Conservation (phyloP, 2,329 filamentous ascomycete genomes). For the Penicillium sp. region DNA sequence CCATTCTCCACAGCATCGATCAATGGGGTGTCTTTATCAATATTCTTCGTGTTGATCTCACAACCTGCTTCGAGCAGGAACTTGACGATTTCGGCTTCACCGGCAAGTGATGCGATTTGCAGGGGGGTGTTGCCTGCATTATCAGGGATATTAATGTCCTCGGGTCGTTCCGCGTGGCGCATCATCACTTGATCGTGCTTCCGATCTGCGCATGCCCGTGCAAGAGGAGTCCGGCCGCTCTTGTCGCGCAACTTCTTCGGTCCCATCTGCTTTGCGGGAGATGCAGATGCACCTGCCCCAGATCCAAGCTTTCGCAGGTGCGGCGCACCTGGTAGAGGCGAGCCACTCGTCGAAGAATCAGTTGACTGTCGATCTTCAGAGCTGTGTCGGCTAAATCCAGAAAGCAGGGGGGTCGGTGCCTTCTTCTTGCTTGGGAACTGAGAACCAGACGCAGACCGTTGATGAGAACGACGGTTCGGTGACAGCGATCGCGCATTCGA, state of each 20-base stretch:
- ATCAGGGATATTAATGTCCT: constrained; percentile 85
- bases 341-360: constrained; percentile 47
- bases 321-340: constrained; percentile 41
- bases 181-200: constrained; percentile 77
- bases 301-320: constrained; percentile 45
- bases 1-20: constrained; percentile 97
- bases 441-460: constrained; percentile 39
- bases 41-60: constrained; percentile 75
- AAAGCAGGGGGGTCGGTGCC: constrained; percentile 42
- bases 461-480: constrained; percentile 37
- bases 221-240: constrained; percentile 85
- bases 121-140: constrained; percentile 96
- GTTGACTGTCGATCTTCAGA: constrained; percentile 50
- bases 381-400: constrained; percentile 44
- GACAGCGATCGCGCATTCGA: constrained; percentile 40
- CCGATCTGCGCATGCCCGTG: constrained; percentile 84
- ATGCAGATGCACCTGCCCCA: constrained; percentile 52
- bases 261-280: constrained; percentile 64
- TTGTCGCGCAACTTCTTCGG: constrained; percentile 89
- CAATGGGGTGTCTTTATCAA: constrained; percentile 86
- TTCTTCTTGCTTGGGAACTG: constrained; percentile 38
- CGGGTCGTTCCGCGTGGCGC: constrained; percentile 74
- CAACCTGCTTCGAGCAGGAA: constrained; percentile 83
- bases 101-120: constrained; percentile 88
- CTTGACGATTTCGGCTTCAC: constrained; percentile 81